A percentile compares a stretch with the other conserved stretches of the same genome.
Conservation (phyloP, 768 basidiomycete genomes). For the Psilocybe subaeruginosa region DNA sequence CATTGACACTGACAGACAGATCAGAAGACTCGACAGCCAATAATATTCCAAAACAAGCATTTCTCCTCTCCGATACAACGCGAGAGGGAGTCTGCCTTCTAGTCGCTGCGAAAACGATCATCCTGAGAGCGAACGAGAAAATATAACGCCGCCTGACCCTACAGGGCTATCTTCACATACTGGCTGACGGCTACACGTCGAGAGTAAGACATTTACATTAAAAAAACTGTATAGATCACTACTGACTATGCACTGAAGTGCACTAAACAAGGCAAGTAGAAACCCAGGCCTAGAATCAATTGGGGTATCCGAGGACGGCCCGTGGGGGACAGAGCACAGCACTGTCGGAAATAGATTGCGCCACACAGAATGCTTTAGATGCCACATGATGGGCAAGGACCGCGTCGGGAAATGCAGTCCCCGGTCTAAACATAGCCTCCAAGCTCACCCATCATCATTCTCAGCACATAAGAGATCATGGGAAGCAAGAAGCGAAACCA, state of each 20-base stretch:
- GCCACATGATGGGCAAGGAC: constrained; percentile 6
- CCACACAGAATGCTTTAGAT: constrained; percentile 6
- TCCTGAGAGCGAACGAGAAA: too few species aligned
- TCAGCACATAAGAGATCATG: neutral
- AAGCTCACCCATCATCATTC: neutral
- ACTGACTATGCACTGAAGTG: neutral
- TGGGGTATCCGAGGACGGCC: neutral
- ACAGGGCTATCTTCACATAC: neutral
- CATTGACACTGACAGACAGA: neutral
- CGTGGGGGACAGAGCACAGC: neutral
- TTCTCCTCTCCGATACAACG: neutral
- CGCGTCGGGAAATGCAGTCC: constrained; percentile 9
- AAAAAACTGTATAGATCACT: neutral
- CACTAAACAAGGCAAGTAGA: neutral
- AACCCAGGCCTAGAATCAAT: neutral
- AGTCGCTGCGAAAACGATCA: too few species aligned
- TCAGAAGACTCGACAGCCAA: neutral
- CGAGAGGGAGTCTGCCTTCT: neutral
- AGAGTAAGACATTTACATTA: neutral
- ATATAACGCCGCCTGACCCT: too few species aligned
- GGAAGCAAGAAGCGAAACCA: neutral
- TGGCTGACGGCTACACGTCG: neutral
- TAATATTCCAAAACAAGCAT: neutral
- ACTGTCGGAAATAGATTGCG: constrained; percentile 1
- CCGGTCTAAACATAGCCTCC: constrained; percentile 10